phyloP scores from a whole-genome alignment of 805 yeast genomes.

The Wickerhamiella qilinensis region DNA sequence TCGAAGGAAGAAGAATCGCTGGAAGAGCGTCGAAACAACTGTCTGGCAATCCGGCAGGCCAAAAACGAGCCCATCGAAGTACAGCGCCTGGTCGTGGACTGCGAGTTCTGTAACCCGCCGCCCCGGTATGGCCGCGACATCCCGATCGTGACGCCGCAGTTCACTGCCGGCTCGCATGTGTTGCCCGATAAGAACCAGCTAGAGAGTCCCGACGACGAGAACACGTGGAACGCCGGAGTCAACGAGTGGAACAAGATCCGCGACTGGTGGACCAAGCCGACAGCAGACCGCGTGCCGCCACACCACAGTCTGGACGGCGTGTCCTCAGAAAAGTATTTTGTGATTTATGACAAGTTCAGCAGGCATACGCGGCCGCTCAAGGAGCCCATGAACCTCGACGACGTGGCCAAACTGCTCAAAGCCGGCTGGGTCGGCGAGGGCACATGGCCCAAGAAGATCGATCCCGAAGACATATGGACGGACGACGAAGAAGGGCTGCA shows the following conservation, averaged over 20 bases:
- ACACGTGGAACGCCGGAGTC: conserved; percentile 36
- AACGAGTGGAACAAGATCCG: conserved; percentile 58
- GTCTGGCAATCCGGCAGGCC: conserved; percentile 16
- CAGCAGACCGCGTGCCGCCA: conserved; percentile 11
- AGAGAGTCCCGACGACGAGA: conserved; percentile 17
- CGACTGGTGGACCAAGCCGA: conserved; percentile 38
- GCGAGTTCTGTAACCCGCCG: conserved; percentile 20
- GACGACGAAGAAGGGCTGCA: conserved; percentile 8
- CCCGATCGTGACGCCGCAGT: conserved; percentile 9
- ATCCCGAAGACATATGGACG: conserved; percentile 14
- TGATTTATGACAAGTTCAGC: conserved; percentile 52
- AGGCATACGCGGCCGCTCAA: conserved; percentile 53
- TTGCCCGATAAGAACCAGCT: conserved; percentile 9
- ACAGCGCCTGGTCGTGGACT: conserved; percentile 17
- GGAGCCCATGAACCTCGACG: conserved; percentile 56
- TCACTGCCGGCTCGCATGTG: conserved; percentile 7
- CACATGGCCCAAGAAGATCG: conserved; percentile 34
- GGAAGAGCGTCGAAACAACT: conserved; percentile 13
- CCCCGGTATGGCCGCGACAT: conserved; percentile 11
- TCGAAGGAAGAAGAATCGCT: conserved; percentile 6
- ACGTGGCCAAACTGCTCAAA: conserved; percentile 53
- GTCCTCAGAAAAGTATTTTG: conserved; percentile 21
- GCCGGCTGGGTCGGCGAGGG: conserved; percentile 75
- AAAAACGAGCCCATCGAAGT: conserved; percentile 17
- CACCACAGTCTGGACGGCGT: conserved; percentile 16